Evolutionary conservation across 2,329 filamentous ascomycete genomes (phyloP).

Genomic region (Fusarium subglutinans): DNA sequence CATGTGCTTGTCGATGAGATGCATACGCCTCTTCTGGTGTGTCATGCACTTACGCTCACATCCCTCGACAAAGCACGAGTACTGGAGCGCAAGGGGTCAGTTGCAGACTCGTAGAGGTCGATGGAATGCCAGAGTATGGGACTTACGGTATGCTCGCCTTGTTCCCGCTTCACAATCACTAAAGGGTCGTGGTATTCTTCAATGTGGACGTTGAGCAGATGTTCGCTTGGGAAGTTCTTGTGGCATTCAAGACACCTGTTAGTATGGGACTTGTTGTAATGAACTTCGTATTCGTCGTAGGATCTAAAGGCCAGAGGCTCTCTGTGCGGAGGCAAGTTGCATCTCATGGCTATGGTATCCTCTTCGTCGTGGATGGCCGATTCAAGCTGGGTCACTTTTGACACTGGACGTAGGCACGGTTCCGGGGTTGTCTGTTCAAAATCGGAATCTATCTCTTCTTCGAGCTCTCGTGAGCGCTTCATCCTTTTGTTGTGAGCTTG

Average conservation of each 20-base stretch:
- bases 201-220: slow-evolving; percentile 85
- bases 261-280: slow-evolving; percentile 82
- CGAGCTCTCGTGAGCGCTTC: slow-evolving; percentile 71
- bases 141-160: slow-evolving; percentile 86
- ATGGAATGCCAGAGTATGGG: neutral
- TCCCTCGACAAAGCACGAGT: slow-evolving; percentile 86
- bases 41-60: slow-evolving; percentile 88
- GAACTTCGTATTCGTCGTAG: slow-evolving; percentile 84
- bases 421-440: slow-evolving; percentile 31
- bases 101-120: neutral
- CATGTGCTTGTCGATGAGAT: slow-evolving; percentile 93
- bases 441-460: slow-evolving; percentile 55
- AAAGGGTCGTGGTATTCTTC: slow-evolving; percentile 92
- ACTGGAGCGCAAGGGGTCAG: slow-evolving; percentile 59
- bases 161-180: slow-evolving; percentile 73
- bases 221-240: slow-evolving; percentile 86
- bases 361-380: slow-evolving; percentile 47
- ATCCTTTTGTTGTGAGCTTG: slow-evolving; percentile 54
- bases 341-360: slow-evolving; percentile 70
- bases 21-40: slow-evolving; percentile 83
- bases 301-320: slow-evolving; percentile 75
- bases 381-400: slow-evolving; percentile 72
- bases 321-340: slow-evolving; percentile 82
- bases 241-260: slow-evolving; percentile 87
- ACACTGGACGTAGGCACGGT: slow-evolving; percentile 43